phyloP scores from a whole-genome alignment of 2,329 filamentous ascomycete genomes.

The Didymella glomerata region DNA sequence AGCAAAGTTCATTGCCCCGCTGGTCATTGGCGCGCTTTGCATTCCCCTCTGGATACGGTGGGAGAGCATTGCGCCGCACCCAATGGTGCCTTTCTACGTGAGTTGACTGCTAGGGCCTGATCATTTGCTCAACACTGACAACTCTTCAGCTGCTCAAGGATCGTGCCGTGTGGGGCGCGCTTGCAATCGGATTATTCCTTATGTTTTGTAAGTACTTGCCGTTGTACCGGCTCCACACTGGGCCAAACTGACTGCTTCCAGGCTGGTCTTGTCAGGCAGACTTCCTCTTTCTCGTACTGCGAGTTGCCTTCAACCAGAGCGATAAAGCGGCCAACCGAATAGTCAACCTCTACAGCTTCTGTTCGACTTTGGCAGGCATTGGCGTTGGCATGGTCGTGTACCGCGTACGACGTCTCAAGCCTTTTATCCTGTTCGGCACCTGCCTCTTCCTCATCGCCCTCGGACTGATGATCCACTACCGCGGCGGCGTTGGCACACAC shows the following conservation, averaged over 20 bases:
- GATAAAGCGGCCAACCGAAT: conserved; percentile 66
- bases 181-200: conserved; percentile 61
- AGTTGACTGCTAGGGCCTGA: conserved; percentile 20
- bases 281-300: conserved; percentile 69
- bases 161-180: conserved; percentile 67
- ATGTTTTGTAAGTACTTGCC: conserved; percentile 24
- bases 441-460: conserved; percentile 69
- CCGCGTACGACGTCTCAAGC: conserved; percentile 66
- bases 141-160: conserved; percentile 62
- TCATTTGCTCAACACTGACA: neutral
- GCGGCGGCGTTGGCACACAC: conserved; percentile 60
- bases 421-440: conserved; percentile 68
- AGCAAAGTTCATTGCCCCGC: conserved; percentile 60
- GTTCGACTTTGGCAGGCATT: conserved; percentile 66
- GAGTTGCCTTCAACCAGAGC: conserved; percentile 68
- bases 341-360: conserved; percentile 65
- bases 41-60: conserved; percentile 62
- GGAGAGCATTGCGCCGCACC: conserved; percentile 62
- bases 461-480: conserved; percentile 69
- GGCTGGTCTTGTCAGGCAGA: conserved; percentile 63
- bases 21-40: conserved; percentile 61
- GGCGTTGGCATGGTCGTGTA: conserved; percentile 64
- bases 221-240: too few relatives aligned
- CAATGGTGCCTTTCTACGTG: conserved; percentile 65
- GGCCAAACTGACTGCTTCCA: conserved; percentile 4